Percentiles rank a stretch among this genome's conserved stretches.
Evolutionary conservation across 352 stramenopile species (phyloP).

Genomic region (Pythium aphanidermatum): DNA sequence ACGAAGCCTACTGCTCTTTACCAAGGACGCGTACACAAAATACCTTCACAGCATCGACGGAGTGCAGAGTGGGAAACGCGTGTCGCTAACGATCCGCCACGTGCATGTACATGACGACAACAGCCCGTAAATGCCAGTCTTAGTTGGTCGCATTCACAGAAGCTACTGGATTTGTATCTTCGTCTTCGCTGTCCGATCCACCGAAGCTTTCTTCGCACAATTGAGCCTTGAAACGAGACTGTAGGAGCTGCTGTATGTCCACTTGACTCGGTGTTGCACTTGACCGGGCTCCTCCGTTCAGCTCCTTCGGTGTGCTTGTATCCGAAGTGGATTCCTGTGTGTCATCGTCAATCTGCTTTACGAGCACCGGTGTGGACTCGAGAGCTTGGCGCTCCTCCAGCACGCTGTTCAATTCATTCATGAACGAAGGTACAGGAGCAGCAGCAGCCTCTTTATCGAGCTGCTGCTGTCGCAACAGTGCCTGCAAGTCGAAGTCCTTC

Average conservation of each 20-base stretch:
- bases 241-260: constrained; percentile 18
- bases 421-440: constrained; percentile 25
- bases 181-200: constrained; percentile 2
- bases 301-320: no score
- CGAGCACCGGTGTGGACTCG: constrained; percentile 20
- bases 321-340: no score
- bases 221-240: constrained; percentile 12
- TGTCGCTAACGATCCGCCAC: constrained; percentile 28
- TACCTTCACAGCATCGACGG: constrained; percentile 28
- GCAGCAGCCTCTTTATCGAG: constrained; percentile 5
- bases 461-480: constrained; percentile 32
- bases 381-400: constrained; percentile 35
- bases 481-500: constrained; percentile 50
- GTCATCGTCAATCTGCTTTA: constrained; percentile 41
- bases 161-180: no score
- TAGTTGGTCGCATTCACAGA: no score
- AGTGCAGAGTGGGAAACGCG: constrained; percentile 14
- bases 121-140: no score
- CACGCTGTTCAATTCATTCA: constrained; percentile 47
- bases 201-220: constrained; percentile 11
- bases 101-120: no score
- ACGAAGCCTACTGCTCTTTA: constrained; percentile 25
- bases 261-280: not conserved
- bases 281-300: not conserved
- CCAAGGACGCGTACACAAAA: constrained; percentile 21